A percentile compares a stretch with the other conserved stretches of the same genome.
These are phyloP conservation scores for Naganishia albida DNA, from an alignment of 1,284 basidiomycete genomes.

Conservation along the genomic window DNA sequence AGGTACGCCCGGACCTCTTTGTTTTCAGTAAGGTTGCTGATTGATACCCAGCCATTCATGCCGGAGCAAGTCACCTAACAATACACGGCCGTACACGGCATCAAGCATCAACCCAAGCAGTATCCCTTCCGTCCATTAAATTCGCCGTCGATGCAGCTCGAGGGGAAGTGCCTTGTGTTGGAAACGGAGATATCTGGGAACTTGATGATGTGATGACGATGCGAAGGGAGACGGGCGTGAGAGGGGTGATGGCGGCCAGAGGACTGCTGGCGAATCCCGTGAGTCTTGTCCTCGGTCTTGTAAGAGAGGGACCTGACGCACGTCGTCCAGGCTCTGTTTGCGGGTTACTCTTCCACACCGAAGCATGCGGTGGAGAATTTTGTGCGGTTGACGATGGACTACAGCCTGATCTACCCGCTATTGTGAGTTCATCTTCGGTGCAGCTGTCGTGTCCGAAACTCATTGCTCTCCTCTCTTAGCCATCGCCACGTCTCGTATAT, in stretches of 20 bases:
- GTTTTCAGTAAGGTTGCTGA: neutral
- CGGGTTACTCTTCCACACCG: constrained; percentile 59
- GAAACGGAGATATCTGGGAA: constrained; percentile 63
- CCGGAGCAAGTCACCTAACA: constrained; percentile 56
- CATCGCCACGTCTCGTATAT: constrained; percentile 61
- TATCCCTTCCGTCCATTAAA: constrained; percentile 57
- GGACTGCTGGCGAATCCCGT: constrained; percentile 60
- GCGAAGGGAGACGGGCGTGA: constrained; percentile 56
- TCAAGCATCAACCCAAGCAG: constrained; percentile 60
- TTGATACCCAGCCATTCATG: constrained; percentile 41
- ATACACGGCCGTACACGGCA: constrained; percentile 63
- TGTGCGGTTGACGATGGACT: constrained; percentile 55
- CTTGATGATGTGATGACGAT: constrained; percentile 56
- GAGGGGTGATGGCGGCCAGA: constrained; percentile 63
- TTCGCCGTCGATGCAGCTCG: constrained; percentile 60
- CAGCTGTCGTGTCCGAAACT: constrained; percentile 41
- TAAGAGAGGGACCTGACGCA: too few relatives aligned
- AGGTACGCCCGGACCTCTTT: constrained; percentile 34
- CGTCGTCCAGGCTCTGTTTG: constrained; percentile 57
- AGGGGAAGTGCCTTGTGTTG: constrained; percentile 59
- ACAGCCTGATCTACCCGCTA: constrained; percentile 58
- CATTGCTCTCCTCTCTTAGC: constrained; percentile 35
- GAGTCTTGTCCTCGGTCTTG: neutral
- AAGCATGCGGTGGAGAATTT: constrained; percentile 58
- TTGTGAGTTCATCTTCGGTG: constrained; percentile 46